These are phyloP conservation scores for Pezicula carpinea DNA, from an alignment of 2,329 filamentous ascomycete species.

Conservation along the genomic window DNA sequence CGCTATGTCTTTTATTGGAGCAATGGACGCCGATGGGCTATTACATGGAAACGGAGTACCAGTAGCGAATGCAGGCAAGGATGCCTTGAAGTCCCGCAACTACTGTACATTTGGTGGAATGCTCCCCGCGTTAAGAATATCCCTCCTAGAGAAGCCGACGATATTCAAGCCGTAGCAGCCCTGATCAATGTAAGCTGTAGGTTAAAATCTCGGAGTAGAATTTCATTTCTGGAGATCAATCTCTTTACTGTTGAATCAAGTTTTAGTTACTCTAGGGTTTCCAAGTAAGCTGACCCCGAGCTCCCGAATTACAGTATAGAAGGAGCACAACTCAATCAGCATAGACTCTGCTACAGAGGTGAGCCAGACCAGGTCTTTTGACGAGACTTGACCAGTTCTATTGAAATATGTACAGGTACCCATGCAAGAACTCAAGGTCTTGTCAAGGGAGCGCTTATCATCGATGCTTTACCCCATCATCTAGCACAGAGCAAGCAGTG, in stretches of 20 bases:
- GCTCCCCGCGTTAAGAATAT: slow-evolving; percentile 35
- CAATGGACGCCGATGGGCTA: not conserved
- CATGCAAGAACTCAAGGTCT: slow-evolving; percentile 43
- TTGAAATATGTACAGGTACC: slow-evolving; percentile 26
- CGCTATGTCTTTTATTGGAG: slow-evolving; percentile 5
- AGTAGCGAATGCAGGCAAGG: no score
- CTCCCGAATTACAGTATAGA: no score
- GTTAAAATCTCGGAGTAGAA: no score
- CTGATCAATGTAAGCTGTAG: slow-evolving; percentile 41
- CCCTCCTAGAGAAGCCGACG: slow-evolving; percentile 34
- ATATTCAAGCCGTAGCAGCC: slow-evolving; percentile 40
- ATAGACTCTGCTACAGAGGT: slow-evolving; percentile 32
- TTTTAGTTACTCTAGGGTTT: no score
- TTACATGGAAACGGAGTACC: no score
- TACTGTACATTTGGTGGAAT: slow-evolving; percentile 40
- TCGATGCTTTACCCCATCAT: slow-evolving; percentile 37
- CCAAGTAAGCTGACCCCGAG: no score
- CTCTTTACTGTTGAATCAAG: no score
- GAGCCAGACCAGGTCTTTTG: not conserved
- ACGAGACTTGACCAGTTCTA: not conserved
- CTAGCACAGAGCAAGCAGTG: slow-evolving; percentile 36
- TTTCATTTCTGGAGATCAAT: no score
- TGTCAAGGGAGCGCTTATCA: slow-evolving; percentile 41
- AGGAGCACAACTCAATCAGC: slow-evolving; percentile 37
- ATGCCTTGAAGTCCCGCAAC: slow-evolving; percentile 14